phyloP scores from a whole-genome alignment of 1,139 yeast species.

The Nakaseomyces sp. region DNA sequence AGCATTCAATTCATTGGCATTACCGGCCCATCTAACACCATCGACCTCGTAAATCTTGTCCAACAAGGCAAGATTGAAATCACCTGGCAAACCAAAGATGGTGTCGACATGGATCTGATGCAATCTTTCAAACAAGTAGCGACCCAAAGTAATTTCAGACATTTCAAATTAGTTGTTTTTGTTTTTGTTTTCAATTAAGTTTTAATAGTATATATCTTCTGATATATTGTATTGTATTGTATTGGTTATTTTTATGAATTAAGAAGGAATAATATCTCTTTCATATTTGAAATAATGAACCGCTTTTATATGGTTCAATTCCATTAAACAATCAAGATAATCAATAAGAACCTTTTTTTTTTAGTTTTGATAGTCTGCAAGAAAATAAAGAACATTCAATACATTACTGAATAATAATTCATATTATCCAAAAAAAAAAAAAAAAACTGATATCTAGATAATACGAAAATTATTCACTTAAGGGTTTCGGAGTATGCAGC shows the following conservation, averaged over 20 bases:
- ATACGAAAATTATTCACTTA: no score
- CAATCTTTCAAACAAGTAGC: conserved; percentile 53
- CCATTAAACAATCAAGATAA: no score
- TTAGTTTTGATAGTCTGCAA: no score
- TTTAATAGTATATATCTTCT: neutral
- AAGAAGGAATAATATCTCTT: neutral
- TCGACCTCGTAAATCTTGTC: conserved; percentile 54
- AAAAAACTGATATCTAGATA: no score
- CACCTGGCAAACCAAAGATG: conserved; percentile 58
- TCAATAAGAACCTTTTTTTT: no score
- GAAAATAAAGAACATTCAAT: no score
- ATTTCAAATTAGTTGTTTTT: conserved; percentile 11
- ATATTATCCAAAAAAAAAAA: no score
- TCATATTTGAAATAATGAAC: no score
- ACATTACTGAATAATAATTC: no score
- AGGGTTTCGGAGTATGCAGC: no score
- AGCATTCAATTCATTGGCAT: conserved; percentile 63
- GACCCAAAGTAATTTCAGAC: conserved; percentile 43
- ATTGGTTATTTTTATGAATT: neutral
- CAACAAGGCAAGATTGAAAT: conserved; percentile 52
- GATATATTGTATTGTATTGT: neutral
- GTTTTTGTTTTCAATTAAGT: neutral
- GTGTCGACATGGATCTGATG: conserved; percentile 43
- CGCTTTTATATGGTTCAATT: no score
- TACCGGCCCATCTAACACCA: conserved; percentile 55